These are phyloP conservation scores for Glaciozyma antarctica DNA, from an alignment of 768 basidiomycete genomes.

Conservation along the genomic window DNA sequence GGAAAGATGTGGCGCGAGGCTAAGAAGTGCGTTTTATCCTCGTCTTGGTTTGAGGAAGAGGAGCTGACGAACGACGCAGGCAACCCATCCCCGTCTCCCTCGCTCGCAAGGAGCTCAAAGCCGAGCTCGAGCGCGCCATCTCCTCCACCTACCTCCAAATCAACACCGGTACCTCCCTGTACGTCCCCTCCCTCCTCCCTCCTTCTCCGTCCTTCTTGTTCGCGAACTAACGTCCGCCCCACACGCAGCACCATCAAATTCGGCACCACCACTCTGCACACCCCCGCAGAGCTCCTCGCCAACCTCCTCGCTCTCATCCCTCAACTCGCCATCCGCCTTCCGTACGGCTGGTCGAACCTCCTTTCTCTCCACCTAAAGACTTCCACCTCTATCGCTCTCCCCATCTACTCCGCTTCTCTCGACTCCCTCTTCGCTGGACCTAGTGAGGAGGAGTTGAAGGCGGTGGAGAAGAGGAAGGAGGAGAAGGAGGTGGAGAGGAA, in stretches of 20 bases:
- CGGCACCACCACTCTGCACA: constrained; percentile 57
- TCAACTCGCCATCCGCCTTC: constrained; percentile 57
- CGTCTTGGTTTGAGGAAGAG: not conserved
- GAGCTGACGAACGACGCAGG: constrained; percentile 45
- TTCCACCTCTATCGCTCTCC: constrained; percentile 68
- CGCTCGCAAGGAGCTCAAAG: constrained; percentile 78
- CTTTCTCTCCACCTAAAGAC: constrained; percentile 86
- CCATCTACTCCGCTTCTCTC: constrained; percentile 56
- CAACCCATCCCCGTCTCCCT: constrained; percentile 93
- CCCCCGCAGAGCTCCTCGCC: constrained; percentile 59
- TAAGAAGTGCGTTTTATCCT: constrained; percentile 65
- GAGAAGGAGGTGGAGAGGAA: constrained; percentile 18
- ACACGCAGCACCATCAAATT: constrained; percentile 68
- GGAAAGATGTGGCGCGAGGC: constrained; percentile 87
- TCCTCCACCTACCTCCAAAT: constrained; percentile 93
- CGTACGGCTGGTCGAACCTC: constrained; percentile 77
- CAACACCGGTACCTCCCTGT: constrained; percentile 87
- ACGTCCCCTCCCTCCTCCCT: constrained; percentile 39
- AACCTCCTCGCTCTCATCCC: constrained; percentile 76
- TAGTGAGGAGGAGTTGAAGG: constrained; percentile 21
- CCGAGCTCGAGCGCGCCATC: constrained; percentile 82
- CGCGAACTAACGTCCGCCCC: constrained; percentile 1
- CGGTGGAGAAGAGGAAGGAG: constrained; percentile 2
- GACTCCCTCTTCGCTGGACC: constrained; percentile 54
- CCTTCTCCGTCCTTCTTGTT: constrained; percentile 3